These are phyloP conservation scores for Petrea volubilis DNA, from an alignment of 257 asterid genomes.

Conservation along the genomic window DNA sequence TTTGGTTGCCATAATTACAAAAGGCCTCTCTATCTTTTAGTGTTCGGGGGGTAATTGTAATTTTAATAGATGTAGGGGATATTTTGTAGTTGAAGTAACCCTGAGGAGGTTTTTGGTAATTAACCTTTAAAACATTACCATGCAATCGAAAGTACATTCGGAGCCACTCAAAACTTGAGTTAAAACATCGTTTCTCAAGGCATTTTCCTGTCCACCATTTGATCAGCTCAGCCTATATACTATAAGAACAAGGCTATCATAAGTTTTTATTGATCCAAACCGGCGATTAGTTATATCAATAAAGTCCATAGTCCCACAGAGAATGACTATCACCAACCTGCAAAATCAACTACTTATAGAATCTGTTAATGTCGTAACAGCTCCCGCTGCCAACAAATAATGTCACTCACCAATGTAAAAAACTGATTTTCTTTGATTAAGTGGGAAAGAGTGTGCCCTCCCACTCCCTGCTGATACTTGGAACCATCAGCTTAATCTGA, in stretches of 20 bases:
- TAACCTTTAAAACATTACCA: too few relatives aligned
- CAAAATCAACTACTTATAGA: constrained; percentile 26
- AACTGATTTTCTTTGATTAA: constrained; percentile 11
- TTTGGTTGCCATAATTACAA: too few relatives aligned
- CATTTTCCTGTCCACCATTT: too few relatives aligned
- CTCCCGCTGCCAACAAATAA: constrained; percentile 27
- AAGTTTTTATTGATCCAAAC: constrained; percentile 15
- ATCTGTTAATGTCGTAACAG: constrained; percentile 8
- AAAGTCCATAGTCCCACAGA: constrained; percentile 5
- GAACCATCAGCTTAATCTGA: constrained; percentile 24
- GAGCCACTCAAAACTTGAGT: too few relatives aligned
- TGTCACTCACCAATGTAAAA: constrained; percentile 24
- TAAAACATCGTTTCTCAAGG: too few relatives aligned
- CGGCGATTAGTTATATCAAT: background rate
- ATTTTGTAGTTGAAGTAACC: too few relatives aligned
- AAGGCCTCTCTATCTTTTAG: too few relatives aligned
- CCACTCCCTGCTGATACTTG: constrained; percentile 9
- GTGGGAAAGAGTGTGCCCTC: background rate
- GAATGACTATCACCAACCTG: constrained; percentile 25
- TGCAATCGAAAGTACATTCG: too few relatives aligned
- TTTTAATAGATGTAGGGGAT: too few relatives aligned
- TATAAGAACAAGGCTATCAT: background rate
- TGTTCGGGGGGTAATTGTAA: too few relatives aligned
- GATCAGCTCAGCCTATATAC: too few relatives aligned
- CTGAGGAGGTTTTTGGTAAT: too few relatives aligned